Base-by-base conservation (phyloP, 768 basidiomycete genomes). In the Pluteus cervinus region DNA sequence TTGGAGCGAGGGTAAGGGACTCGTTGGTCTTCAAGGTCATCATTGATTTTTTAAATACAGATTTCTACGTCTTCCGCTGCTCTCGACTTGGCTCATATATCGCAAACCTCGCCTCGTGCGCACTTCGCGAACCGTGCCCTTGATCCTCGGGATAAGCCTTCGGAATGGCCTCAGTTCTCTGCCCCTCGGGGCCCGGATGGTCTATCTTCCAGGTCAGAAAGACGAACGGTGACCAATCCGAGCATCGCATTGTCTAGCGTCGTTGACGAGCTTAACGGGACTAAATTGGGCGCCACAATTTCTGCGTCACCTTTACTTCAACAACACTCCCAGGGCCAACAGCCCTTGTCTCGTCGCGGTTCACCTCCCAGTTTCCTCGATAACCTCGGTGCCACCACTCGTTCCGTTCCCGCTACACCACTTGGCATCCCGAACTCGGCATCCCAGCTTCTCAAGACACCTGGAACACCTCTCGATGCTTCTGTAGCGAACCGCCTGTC, bases 151-250 rank as follows among this genome's bases (percentile, higher is more conserved):
- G 81, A 82, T 53, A 84, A 81, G 56, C 71, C 86, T 7, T 90
- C 90, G 1, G 92, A 96, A 56, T 97, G 93, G 93, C 88, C 92
- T 22, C 89, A 91, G 57, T 96, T 91, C 61, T 67, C 76, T 31
- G 75, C 74, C 18, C 69, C 71, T 32, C 78, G 83, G 49, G 73
- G 67, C 20, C 76, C 78, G 23, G 86, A 88, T 24, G 66, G 68
- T 9, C 48, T 76, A 22, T 53, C 61, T 29, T 64, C 69, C 28
- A 73, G 81, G 38, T 50, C 63, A 21, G 83, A 86, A 39, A 73
- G 86, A 44, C 80, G 86, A 24, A 76, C 66, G 20, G 81, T 83
- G 26, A 86, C 85, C 4, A 86, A 82, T 52, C 84, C 86, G 7
- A 77, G 75, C 33, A 57, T 87, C 47, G 77, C 73, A 3, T 61